Evolutionary conservation across 108 stramenopile genomes (phyloP).

Genomic region (Nitzschia inconspicua): DNA sequence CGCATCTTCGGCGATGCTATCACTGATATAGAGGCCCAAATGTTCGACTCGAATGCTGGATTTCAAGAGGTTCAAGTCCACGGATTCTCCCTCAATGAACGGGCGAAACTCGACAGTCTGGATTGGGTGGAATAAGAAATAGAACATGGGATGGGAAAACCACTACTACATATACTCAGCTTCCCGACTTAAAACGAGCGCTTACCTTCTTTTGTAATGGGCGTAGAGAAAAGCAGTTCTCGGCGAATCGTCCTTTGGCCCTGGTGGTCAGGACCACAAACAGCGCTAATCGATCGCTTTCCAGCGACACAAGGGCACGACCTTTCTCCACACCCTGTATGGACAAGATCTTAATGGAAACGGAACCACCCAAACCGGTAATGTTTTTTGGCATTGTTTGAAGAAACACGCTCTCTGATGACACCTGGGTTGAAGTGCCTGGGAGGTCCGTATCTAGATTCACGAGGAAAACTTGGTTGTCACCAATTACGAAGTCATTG

Average conservation of each 20-base stretch:
- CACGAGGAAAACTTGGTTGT: neutral
- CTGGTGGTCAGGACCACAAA: constrained; percentile 46
- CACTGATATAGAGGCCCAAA: constrained; percentile 17
- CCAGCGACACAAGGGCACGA: neutral
- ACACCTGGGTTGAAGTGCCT: too few species aligned
- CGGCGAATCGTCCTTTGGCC: constrained; percentile 37
- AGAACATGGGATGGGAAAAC: too few species aligned
- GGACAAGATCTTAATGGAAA: neutral
- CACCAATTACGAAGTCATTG: neutral
- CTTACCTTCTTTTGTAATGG: neutral
- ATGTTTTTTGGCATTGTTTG: constrained; percentile 10
- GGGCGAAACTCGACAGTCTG: constrained; percentile 2
- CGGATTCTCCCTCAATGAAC: neutral
- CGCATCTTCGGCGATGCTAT: too few species aligned
- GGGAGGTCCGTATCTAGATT: too few species aligned
- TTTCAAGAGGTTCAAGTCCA: constrained; percentile 11
- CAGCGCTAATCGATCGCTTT: constrained; percentile 17
- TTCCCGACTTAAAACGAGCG: too few species aligned
- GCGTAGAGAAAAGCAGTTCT: constrained; percentile 17
- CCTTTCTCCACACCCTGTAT: neutral
- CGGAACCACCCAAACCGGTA: neutral
- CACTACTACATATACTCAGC: too few species aligned
- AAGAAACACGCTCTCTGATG: constrained; percentile 11
- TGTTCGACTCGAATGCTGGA: constrained; percentile 29
- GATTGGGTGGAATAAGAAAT: neutral